phyloP scores from a whole-genome alignment of 768 basidiomycete species.

The Tricholoma flavovirens region DNA sequence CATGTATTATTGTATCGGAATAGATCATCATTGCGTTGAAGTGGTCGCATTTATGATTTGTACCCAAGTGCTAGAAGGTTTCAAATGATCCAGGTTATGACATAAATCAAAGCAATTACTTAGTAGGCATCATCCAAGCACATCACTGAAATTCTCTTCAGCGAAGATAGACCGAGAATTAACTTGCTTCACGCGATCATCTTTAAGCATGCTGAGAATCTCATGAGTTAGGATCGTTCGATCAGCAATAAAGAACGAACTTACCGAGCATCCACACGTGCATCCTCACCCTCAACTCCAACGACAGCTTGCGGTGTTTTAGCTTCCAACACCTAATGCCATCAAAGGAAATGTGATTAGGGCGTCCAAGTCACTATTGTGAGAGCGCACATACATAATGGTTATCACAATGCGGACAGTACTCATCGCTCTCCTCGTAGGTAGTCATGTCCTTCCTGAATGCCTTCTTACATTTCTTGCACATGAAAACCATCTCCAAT shows the following conservation, averaged over 20 bases:
- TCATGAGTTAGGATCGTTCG: background rate
- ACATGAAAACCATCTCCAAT: conserved; percentile 54
- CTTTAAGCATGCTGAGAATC: conserved; percentile 72
- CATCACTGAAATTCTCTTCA: conserved; percentile 14
- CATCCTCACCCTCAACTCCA: conserved; percentile 88
- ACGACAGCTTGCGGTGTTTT: conserved; percentile 84
- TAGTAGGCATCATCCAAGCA: conserved; percentile 8
- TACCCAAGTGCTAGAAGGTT: no score
- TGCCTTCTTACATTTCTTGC: conserved; percentile 71
- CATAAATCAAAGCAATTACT: background rate
- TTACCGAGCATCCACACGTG: conserved; percentile 79
- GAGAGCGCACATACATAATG: conserved; percentile 61
- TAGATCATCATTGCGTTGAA: background rate
- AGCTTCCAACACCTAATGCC: conserved; percentile 77
- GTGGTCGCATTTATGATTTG: no score
- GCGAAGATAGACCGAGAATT: conserved; percentile 35
- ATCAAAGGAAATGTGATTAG: no score
- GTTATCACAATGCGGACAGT: conserved; percentile 97
- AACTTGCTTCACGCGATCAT: conserved; percentile 65
- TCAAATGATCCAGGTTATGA: background rate
- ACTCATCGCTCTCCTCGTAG: conserved; percentile 97
- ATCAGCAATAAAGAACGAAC: conserved; percentile 18
- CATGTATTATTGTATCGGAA: background rate
- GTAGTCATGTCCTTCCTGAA: conserved; percentile 91
- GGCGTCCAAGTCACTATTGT: background rate